Conservation (phyloP, 352 stramenopile species). For the Phytophthora pluvialis region DNA sequence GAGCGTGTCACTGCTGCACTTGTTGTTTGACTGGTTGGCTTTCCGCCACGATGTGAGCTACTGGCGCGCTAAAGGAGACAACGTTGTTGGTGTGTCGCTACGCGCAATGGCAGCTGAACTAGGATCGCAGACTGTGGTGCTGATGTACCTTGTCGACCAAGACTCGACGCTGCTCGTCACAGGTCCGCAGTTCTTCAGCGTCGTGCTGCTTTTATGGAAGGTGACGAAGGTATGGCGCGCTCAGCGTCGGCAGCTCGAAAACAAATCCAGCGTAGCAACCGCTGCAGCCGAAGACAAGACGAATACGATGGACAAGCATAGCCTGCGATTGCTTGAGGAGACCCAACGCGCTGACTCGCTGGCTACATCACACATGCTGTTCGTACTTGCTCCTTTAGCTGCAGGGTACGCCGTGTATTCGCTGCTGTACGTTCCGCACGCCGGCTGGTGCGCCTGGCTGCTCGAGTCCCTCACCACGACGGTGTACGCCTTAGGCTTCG, state of each 20-base stretch:
- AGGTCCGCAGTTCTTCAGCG: conserved; percentile 60
- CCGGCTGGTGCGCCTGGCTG: conserved; percentile 85
- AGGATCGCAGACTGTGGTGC: conserved; percentile 93
- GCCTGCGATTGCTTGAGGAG: conserved; percentile 31
- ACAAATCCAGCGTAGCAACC: conserved; percentile 4
- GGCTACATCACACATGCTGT: conserved; percentile 85
- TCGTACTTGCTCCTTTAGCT: conserved; percentile 76
- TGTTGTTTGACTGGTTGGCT: conserved; percentile 98
- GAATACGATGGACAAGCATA: conserved; percentile 38
- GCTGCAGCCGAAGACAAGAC: conserved; percentile 39
- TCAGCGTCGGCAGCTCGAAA: conserved; percentile 29
- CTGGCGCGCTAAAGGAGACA: conserved; percentile 93
- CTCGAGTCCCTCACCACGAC: conserved; percentile 87
- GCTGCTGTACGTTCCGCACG: conserved; percentile 83
- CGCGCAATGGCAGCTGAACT: conserved; percentile 93
- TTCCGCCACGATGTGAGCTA: conserved; percentile 98
- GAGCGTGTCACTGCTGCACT: conserved; percentile 95
- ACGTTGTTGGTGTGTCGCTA: conserved; percentile 94
- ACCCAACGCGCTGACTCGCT: conserved; percentile 82
- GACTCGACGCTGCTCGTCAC: conserved; percentile 95
- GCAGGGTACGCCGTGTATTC: conserved; percentile 84
- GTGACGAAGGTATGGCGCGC: conserved; percentile 70
- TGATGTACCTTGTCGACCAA: conserved; percentile 96
- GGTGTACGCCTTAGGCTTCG: conserved; percentile 92
- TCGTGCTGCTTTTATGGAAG: conserved; percentile 91